Evolutionary conservation across 108 stramenopile species (phyloP), one percentile per base, ranked within the genome.

Genomic region (Skeletonema marinoi): DNA sequence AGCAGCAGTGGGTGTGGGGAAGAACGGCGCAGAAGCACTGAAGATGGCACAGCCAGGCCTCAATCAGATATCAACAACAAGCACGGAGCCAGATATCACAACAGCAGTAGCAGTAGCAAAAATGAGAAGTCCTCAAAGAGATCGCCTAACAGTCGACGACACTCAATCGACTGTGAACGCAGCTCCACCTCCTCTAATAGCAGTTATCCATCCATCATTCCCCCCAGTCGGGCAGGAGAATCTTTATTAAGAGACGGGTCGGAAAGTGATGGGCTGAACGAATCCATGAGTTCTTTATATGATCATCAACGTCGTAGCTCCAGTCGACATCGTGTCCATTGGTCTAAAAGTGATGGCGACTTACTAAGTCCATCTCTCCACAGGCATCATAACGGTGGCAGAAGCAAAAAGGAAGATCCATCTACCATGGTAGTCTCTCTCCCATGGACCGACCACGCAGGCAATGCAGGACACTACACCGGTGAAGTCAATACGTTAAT

Each of bases 401-500:
- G 44, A 3, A 46, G 16, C 11, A n/a, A 46, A 11, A 25, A 56
- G 4, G 25, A n/a, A 3, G 54, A 56, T 29, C 54, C 21, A 1
- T 6, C 19, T 7, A 56, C 54, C 25, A 56, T 56, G 25, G 69
- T 70, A n/a, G 56, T 70, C 50, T 8, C 13, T 12, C 56, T 70
- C 17, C 54, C 69, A 17, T 70, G 69, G 69, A 36, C 69, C 35
- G 69, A 70, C 14, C 54, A 25, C 6, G 17, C 19, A 21, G 66
- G 41, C 66, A 42, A 36, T 25, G 39, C 4, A 25, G 66, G 30
- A 0, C 30, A 62, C 0, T 71, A 61, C 21, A 71, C 71, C 1
- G 71, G 71, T 13, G 21, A 61, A 61, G 71, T 71, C 7, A 71
- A 71, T 29, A 9, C 33, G 13, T 44, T 62, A 41, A 62, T 71